These are phyloP conservation scores for Neurospora hispaniola DNA, from an alignment of 495 filamentous ascomycete species.

Conservation along the genomic window DNA sequence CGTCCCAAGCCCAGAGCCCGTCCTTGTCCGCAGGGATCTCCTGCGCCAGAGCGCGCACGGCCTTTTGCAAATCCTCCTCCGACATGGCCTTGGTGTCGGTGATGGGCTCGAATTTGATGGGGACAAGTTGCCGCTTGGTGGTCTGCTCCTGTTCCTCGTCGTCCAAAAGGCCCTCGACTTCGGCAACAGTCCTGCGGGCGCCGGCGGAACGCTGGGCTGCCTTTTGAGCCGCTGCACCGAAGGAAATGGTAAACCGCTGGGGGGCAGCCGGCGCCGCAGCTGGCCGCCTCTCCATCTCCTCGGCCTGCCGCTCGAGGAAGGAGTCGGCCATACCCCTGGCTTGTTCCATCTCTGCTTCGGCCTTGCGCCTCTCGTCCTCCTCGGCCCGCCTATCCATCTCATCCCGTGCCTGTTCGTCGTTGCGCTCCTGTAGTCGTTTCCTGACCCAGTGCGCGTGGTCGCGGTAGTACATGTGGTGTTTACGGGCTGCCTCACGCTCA, in stretches of 20 bases:
- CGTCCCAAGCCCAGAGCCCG: constrained; percentile 81
- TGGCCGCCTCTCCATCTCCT: constrained; percentile 66
- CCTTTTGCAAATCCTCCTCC: constrained; percentile 74
- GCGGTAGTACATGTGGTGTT: constrained; percentile 70
- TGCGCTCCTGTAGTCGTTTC: constrained; percentile 62
- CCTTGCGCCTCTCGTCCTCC: constrained; percentile 56
- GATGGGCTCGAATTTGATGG: constrained; percentile 79
- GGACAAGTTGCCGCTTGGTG: constrained; percentile 70
- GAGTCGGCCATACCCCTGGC: constrained; percentile 82
- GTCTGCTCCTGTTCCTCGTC: constrained; percentile 77
- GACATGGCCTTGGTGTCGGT: constrained; percentile 59
- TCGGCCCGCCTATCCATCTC: constrained; percentile 73
- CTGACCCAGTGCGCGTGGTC: constrained; percentile 78
- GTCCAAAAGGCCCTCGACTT: constrained; percentile 88
- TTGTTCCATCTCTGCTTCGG: constrained; percentile 63
- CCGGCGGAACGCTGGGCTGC: constrained; percentile 60
- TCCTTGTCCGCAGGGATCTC: constrained; percentile 84
- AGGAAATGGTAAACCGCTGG: constrained; percentile 85
- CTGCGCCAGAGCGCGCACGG: constrained; percentile 66
- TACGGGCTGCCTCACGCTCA: constrained; percentile 63
- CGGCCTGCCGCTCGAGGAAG: constrained; percentile 81
- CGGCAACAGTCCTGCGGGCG: constrained; percentile 73
- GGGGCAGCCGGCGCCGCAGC: constrained; percentile 36
- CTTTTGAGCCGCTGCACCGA: constrained; percentile 77
- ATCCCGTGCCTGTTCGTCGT: constrained; percentile 63